These are phyloP conservation scores for Drechslerella coelobrocha DNA, from an alignment of 2,329 filamentous ascomycete species.

Conservation along the genomic window DNA sequence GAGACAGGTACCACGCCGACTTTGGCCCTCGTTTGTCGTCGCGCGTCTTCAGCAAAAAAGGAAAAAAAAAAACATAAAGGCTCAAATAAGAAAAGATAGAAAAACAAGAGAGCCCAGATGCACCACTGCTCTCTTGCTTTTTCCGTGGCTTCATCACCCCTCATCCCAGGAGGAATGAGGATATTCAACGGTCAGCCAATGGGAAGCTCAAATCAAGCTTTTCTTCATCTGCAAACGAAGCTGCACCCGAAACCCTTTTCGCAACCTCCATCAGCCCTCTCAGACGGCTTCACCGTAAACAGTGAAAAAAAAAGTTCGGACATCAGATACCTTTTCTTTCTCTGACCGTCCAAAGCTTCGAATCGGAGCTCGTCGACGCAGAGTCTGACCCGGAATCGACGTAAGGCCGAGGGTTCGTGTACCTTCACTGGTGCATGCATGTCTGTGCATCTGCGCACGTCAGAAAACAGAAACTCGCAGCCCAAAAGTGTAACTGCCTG, in stretches of 20 bases:
- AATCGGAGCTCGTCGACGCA: neutral
- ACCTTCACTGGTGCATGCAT: neutral
- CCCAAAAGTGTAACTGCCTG: constrained; percentile 5
- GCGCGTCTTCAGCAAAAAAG: constrained; percentile 30
- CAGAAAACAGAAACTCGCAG: neutral
- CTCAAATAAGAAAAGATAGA: too few relatives aligned
- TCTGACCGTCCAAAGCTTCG: neutral
- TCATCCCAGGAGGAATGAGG: constrained; percentile 43
- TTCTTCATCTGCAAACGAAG: constrained; percentile 46
- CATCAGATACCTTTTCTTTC: neutral
- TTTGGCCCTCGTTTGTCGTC: constrained; percentile 10
- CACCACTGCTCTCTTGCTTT: constrained; percentile 21
- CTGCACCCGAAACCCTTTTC: constrained; percentile 48
- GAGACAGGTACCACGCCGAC: too few relatives aligned
- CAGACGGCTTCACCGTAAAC: neutral
- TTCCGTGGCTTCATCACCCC: constrained; percentile 42
- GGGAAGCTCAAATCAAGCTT: constrained; percentile 35
- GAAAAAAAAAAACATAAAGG: constrained; percentile 11
- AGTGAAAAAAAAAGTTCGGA: neutral
- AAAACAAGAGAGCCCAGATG: neutral
- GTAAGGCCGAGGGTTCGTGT: neutral
- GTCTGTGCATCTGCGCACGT: neutral
- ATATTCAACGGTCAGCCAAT: constrained; percentile 37
- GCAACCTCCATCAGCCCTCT: constrained; percentile 35
- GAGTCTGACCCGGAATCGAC: neutral